Percentiles rank a stretch among this genome's conserved stretches.
Evolutionary conservation across 1,284 basidiomycete species (phyloP).

Genomic region (Ceratobasidium sp.): DNA sequence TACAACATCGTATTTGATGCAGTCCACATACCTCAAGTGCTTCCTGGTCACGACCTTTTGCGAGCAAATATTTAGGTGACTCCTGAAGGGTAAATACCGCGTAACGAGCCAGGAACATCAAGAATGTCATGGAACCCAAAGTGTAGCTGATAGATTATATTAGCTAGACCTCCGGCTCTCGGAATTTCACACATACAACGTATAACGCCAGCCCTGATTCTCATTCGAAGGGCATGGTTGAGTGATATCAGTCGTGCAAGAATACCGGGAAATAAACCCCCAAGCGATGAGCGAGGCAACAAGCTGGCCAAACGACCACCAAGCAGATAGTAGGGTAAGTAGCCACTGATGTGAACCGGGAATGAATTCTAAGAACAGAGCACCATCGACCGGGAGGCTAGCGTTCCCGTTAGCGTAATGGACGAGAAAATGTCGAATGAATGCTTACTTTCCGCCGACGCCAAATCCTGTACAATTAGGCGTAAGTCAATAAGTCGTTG

Average conservation of each 20-base stretch:
- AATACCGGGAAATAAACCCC: constrained; percentile 67
- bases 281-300: constrained; percentile 66
- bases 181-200: constrained; percentile 59
- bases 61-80: constrained; percentile 72
- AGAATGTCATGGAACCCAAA: constrained; percentile 64
- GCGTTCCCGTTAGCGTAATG: constrained; percentile 23
- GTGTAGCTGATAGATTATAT: constrained; percentile 52
- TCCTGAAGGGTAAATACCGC: constrained; percentile 68
- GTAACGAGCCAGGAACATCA: constrained; percentile 63
- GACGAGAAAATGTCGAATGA: constrained; percentile 23
- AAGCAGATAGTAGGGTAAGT: constrained; percentile 72
- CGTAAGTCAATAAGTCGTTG: background rate
- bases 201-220: constrained; percentile 75
- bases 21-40: constrained; percentile 62
- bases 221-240: constrained; percentile 60
- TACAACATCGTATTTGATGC: constrained; percentile 13
- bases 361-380: constrained; percentile 69
- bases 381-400: constrained; percentile 69
- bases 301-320: constrained; percentile 75
- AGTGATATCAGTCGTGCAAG: constrained; percentile 58
- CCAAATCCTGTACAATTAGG: constrained; percentile 62
- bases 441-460: constrained; percentile 67
- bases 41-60: constrained; percentile 69
- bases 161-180: constrained; percentile 28
- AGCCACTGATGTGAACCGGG: constrained; percentile 71